Conservation (phyloP, 1,284 basidiomycete genomes). For the Austropuccinia psidii region DNA sequence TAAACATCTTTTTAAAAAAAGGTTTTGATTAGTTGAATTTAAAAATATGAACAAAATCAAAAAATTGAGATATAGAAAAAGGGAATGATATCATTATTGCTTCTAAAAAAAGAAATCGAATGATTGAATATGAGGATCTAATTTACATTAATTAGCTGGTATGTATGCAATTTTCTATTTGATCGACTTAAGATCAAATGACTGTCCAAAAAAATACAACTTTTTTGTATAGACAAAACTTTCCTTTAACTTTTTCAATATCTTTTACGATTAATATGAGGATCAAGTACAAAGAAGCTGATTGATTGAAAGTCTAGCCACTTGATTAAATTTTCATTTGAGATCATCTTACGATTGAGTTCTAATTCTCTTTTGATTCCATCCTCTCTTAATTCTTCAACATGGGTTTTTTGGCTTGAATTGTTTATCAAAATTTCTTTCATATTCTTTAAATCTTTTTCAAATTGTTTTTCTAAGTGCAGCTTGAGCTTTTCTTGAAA, state of each 20-base stretch:
- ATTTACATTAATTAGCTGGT: too few relatives aligned
- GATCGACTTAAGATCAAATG: too few relatives aligned
- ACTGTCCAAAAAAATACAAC: too few relatives aligned
- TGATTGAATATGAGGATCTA: too few relatives aligned
- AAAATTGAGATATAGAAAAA: too few relatives aligned
- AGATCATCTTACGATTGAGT: not conserved
- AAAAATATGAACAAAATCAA: too few relatives aligned
- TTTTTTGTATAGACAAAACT: too few relatives aligned
- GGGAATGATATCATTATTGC: too few relatives aligned
- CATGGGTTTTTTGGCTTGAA: not conserved
- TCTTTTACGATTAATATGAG: slow-evolving; percentile 10
- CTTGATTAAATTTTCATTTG: not conserved
- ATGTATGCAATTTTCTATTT: too few relatives aligned
- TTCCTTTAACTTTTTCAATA: not conserved
- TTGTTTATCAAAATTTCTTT: not conserved
- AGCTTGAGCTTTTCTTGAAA: slow-evolving; percentile 9
- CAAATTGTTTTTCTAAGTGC: not conserved
- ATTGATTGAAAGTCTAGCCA: slow-evolving; percentile 26
- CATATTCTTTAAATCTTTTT: not conserved
- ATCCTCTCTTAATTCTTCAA: not conserved
- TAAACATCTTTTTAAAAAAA: too few relatives aligned
- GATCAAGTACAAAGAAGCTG: slow-evolving; percentile 15
- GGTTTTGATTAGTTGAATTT: too few relatives aligned
- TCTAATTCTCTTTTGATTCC: not conserved
- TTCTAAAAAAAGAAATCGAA: too few relatives aligned